These are phyloP conservation scores for Taxawa tesnikishii DNA, from an alignment of 2,329 filamentous ascomycete genomes.

Conservation along the genomic window DNA sequence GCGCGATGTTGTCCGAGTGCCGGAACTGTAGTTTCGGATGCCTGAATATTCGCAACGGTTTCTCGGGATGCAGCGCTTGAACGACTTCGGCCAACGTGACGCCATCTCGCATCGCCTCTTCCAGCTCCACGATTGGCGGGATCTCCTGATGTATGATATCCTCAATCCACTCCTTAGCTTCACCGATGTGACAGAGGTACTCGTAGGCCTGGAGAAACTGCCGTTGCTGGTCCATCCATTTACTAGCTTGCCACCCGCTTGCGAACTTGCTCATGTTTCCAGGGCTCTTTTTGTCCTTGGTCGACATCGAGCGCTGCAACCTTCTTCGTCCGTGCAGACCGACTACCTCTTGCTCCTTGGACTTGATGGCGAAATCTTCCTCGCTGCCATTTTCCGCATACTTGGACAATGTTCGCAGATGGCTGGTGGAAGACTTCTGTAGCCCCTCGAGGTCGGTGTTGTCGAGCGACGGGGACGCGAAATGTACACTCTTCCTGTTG, in stretches of 20 bases:
- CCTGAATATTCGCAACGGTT: conserved; percentile 70
- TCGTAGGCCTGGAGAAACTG: conserved; percentile 96
- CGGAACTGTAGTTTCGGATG: conserved; percentile 78
- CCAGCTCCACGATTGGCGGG: conserved; percentile 83
- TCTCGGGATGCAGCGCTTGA: conserved; percentile 69
- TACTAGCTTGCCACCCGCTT: conserved; percentile 58
- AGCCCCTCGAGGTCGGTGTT: conserved; percentile 66
- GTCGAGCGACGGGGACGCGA: conserved; percentile 17
- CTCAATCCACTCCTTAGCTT: conserved; percentile 99
- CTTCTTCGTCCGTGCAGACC: conserved; percentile 75
- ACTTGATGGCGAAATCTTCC: conserved; percentile 71
- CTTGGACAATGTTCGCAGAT: conserved; percentile 76
- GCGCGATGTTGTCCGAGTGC: conserved; percentile 94
- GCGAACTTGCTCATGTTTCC: conserved; percentile 18
- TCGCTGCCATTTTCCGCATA: conserved; percentile 63
- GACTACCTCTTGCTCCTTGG: conserved; percentile 70
- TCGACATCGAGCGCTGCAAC: conserved; percentile 57
- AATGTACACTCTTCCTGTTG: conserved; percentile 17
- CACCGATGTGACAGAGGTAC: conserved; percentile 96
- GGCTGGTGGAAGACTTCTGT: conserved; percentile 78
- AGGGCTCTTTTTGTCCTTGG: conserved; percentile 36
- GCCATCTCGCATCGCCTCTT: conserved; percentile 83
- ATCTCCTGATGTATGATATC: conserved; percentile 75
- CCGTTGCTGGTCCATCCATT: conserved; percentile 98
- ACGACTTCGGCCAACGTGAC: conserved; percentile 92